Evolutionary conservation across 805 yeast genomes (phyloP), one percentile per base, ranked within the genome.

Genomic region (Saccharomyces mikatae): DNA sequence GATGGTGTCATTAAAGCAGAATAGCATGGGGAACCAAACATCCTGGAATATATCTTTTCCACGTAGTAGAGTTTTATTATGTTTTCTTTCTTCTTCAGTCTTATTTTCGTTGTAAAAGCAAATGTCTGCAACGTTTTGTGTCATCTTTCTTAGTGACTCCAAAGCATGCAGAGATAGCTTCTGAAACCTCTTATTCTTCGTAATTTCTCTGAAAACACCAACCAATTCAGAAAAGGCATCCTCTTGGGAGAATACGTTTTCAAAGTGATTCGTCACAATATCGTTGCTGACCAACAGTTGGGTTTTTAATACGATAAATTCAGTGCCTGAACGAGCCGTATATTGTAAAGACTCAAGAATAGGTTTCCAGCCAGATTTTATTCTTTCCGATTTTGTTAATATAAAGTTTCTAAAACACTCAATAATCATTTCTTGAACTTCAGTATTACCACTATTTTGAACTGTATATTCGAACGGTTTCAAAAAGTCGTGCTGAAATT

Each of bases 341-440:
- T 78, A 83, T 4, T 84, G 80, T 58, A 92, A 80, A 1, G 89
- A 86, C 27, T 83, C 86, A 63, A 94, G 82, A 52, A 95, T 84
- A 0, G 98, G 84, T 56, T 81, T 81, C 99, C 99, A 94, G 48
- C 99, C 99, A 21, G 97, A 90, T 66, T 82, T 85, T 59, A 94
- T 87, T 55, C 81, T 79, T 14, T 72, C 74, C 3, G 91, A 82
- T 63, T 89, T 87, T 27, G 89, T 83, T 58, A 82, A 74, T 44
- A 94, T 82, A 84, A 95, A 85, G 65, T 89, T 92, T 59, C 84
- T 82, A 61, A 92, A 79, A 71, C 97, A 91, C 61, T 91, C 96
- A 55, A 94, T 75, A 8, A 89, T 90, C 90, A 92, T 83, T 54
- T 87, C 94, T 65, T 86, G 87, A 28, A 90, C 92, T 52, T 84